phyloP scores from a whole-genome alignment of 2,329 filamentous ascomycete genomes.

The Sclerotiophoma versabilis region DNA sequence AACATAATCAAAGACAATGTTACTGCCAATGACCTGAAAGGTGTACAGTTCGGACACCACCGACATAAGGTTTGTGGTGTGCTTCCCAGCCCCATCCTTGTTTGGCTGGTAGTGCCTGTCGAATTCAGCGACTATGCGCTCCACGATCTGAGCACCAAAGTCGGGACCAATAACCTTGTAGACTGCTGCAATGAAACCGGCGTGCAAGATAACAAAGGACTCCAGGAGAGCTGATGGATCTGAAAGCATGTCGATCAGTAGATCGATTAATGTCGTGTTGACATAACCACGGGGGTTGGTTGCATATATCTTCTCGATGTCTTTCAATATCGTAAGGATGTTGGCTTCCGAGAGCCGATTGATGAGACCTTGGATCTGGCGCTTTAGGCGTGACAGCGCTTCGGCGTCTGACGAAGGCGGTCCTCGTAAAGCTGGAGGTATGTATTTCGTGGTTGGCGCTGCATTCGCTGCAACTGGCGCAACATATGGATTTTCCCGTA shows the following conservation, averaged over 20 bases:
- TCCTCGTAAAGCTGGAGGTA: slow-evolving; percentile 83
- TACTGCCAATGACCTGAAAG: slow-evolving; percentile 84
- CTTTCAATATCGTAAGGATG: slow-evolving; percentile 80
- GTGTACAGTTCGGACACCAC: slow-evolving; percentile 89
- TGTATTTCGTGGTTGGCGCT: slow-evolving; percentile 70
- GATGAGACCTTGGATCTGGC: slow-evolving; percentile 85
- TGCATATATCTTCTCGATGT: slow-evolving; percentile 83
- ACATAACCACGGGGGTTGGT: slow-evolving; percentile 87
- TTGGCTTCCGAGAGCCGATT: slow-evolving; percentile 95
- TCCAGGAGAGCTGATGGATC: slow-evolving; percentile 81
- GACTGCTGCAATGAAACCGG: slow-evolving; percentile 85
- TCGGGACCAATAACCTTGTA: slow-evolving; percentile 89
- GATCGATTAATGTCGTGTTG: slow-evolving; percentile 78
- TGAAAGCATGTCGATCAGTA: slow-evolving; percentile 79
- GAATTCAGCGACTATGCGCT: slow-evolving; percentile 78
- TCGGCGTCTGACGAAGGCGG: slow-evolving; percentile 70
- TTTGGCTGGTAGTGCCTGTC: slow-evolving; percentile 65
- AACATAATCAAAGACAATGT: slow-evolving; percentile 90
- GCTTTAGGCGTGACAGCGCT: slow-evolving; percentile 70
- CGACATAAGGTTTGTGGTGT: slow-evolving; percentile 79
- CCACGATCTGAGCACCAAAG: slow-evolving; percentile 86
- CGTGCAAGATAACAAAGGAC: slow-evolving; percentile 88
- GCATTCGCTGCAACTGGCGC: slow-evolving; percentile 66
- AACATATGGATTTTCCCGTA: slow-evolving; percentile 86
- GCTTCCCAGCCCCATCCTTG: slow-evolving; percentile 54